A percentile compares a stretch with the other conserved stretches of the same genome.
Conservation (phyloP, 306 rosid genomes). For the Morella rubra region DNA sequence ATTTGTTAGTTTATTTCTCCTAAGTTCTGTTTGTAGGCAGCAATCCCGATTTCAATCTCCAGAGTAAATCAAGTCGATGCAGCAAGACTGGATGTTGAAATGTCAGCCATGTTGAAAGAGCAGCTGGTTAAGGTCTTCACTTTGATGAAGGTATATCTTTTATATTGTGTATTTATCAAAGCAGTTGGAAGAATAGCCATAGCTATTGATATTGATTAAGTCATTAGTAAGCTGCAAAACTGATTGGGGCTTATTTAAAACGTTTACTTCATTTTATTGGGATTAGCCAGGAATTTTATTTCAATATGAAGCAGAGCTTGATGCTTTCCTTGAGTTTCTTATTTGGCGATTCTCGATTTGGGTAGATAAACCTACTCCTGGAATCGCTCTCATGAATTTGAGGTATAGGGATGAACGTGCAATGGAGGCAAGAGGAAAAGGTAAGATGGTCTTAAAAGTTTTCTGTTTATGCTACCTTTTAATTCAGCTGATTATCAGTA, state of each 20-base stretch:
- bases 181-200: background rate
- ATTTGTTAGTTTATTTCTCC: background rate
- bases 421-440: constrained; percentile 66
- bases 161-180: constrained; percentile 7
- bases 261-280: constrained; percentile 42
- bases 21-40: constrained; percentile 42
- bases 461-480: constrained; percentile 17
- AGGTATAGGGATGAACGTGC: constrained; percentile 95
- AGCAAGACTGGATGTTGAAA: constrained; percentile 86
- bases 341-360: constrained; percentile 98
- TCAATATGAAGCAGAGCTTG: constrained; percentile 94
- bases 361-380: constrained; percentile 99
- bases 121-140: constrained; percentile 93
- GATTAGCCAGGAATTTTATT: constrained; percentile 99
- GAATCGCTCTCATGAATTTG: constrained; percentile 93
- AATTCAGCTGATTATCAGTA: constrained; percentile 10
- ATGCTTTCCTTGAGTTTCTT: constrained; percentile 96
- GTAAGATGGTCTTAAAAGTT: constrained; percentile 41
- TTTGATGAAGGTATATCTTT: constrained; percentile 77
- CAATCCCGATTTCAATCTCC: constrained; percentile 80
- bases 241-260: constrained; percentile 26
- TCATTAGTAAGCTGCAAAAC: background rate
- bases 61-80: constrained; percentile 98
- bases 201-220: constrained; percentile 9
- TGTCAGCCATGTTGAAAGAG: constrained; percentile 98